These are phyloP conservation scores for Malassezia japonica DNA, from an alignment of 1,284 basidiomycete genomes.

Conservation along the genomic window DNA sequence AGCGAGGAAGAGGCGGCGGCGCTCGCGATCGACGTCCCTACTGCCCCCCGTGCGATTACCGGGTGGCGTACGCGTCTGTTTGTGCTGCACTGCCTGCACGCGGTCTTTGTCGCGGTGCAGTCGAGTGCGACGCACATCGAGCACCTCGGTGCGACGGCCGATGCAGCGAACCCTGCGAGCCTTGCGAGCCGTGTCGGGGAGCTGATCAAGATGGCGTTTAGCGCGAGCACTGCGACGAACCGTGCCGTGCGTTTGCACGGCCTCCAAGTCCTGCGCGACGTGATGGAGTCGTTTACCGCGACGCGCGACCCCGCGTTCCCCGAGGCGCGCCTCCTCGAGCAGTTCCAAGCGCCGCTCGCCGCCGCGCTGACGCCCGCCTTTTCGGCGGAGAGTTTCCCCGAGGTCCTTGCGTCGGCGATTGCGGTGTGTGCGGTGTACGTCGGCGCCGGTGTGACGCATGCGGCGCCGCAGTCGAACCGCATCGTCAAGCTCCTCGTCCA, in stretches of 20 bases:
- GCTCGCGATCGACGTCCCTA: background rate
- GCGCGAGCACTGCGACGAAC: conserved; percentile 86
- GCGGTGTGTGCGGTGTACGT: conserved; percentile 92
- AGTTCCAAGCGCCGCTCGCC: conserved; percentile 95
- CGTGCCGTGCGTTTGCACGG: conserved; percentile 92
- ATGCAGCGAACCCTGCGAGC: conserved; percentile 57
- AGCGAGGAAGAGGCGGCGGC: conserved; percentile 14
- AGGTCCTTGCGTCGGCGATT: conserved; percentile 83
- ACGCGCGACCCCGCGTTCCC: conserved; percentile 88
- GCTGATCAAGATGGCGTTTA: conserved; percentile 94
- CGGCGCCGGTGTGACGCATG: conserved; percentile 85
- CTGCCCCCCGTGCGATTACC: conserved; percentile 61
- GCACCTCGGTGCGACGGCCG: conserved; percentile 55
- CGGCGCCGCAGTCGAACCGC: conserved; percentile 73
- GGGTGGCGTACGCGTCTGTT: conserved; percentile 91
- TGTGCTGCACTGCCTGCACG: conserved; percentile 81
- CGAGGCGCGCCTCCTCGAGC: conserved; percentile 81
- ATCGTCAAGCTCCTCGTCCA: conserved; percentile 71
- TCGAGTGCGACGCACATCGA: conserved; percentile 42
- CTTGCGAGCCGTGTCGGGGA: conserved; percentile 64
- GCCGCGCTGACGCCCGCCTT: conserved; percentile 97
- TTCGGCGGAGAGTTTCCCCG: conserved; percentile 83
- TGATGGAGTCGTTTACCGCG: conserved; percentile 79
- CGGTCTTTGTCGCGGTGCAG: conserved; percentile 69
- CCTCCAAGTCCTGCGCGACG: conserved; percentile 74